These are phyloP conservation scores for Carex scoparia DNA, from an alignment of 176 grass and related monocot genomes.

Conservation along the genomic window DNA sequence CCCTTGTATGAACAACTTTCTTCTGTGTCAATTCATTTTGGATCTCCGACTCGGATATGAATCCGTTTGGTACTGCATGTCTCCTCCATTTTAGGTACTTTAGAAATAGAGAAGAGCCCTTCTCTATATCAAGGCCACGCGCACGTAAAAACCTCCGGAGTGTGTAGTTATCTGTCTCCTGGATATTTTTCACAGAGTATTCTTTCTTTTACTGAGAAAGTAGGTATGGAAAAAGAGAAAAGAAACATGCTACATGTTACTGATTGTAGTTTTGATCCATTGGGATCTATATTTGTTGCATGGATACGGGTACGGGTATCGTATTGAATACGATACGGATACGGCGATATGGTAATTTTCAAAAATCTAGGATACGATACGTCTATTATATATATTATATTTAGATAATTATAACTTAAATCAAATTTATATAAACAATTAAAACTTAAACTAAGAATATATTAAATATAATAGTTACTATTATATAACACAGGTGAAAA, in stretches of 20 bases:
- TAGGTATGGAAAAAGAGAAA: not conserved
- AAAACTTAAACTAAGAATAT: too few species aligned
- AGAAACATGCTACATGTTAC: not conserved
- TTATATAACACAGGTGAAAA: too few species aligned
- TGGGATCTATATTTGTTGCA: too few species aligned
- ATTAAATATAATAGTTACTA: too few species aligned
- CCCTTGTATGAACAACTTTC: constrained; percentile 28
- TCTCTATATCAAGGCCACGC: constrained; percentile 24
- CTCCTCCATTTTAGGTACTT: constrained; percentile 30
- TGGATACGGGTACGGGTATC: too few species aligned
- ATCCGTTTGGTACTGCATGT: constrained; percentile 10
- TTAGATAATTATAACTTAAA: too few species aligned
- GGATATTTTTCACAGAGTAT: not conserved
- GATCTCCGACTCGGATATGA: constrained; percentile 33
- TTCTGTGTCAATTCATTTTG: constrained; percentile 31
- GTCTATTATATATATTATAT: too few species aligned
- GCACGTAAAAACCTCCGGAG: constrained; percentile 38
- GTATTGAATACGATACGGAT: too few species aligned
- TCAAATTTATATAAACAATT: too few species aligned
- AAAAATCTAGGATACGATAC: too few species aligned
- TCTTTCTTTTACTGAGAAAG: not conserved
- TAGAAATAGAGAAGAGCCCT: constrained; percentile 16
- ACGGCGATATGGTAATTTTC: too few species aligned
- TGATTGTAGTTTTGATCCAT: not conserved
- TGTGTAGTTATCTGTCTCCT: constrained; percentile 28